Conservation (phyloP, 208 protist species). For the Acanthamoeba triangularis region DNA sequence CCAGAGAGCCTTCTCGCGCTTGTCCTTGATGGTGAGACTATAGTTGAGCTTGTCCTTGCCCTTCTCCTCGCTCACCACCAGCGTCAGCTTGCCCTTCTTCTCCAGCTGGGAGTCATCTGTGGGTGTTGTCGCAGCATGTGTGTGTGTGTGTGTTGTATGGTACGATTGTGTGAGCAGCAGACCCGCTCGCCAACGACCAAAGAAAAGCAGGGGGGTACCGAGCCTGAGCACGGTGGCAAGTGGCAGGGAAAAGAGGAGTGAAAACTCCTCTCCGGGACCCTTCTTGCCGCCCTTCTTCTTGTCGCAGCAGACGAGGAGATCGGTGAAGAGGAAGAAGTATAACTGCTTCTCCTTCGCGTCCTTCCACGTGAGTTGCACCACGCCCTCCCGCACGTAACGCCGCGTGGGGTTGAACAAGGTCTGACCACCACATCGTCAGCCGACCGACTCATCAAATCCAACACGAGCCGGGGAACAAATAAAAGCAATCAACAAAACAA, state of each 20-base stretch:
- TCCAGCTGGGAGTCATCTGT: neutral
- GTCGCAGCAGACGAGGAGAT: slow-evolving; percentile 57
- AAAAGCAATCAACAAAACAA: too few relatives aligned
- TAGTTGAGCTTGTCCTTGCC: slow-evolving; percentile 16
- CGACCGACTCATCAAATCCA: too few relatives aligned
- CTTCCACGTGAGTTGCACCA: neutral
- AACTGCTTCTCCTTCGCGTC: neutral
- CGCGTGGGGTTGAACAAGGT: slow-evolving; percentile 22
- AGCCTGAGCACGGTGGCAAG: neutral
- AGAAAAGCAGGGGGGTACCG: neutral
- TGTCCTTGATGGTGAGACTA: slow-evolving; percentile 7
- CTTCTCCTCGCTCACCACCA: slow-evolving; percentile 33
- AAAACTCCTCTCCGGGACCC: neutral
- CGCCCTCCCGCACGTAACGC: neutral
- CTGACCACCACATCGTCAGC: neutral
- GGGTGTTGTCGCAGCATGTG: neutral
- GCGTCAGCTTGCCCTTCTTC: slow-evolving; percentile 6
- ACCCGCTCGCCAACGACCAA: neutral
- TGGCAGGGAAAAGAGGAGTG: neutral
- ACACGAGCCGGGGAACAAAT: too few relatives aligned
- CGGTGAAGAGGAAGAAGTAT: slow-evolving; percentile 66
- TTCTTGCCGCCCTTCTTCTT: slow-evolving; percentile 36
- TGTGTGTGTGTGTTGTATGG: too few relatives aligned
- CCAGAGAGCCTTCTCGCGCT: slow-evolving; percentile 7
- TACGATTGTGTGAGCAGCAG: neutral